Evolutionary conservation across 176 grass and related monocot species (phyloP).

Genomic region (Zoysia japonica): DNA sequence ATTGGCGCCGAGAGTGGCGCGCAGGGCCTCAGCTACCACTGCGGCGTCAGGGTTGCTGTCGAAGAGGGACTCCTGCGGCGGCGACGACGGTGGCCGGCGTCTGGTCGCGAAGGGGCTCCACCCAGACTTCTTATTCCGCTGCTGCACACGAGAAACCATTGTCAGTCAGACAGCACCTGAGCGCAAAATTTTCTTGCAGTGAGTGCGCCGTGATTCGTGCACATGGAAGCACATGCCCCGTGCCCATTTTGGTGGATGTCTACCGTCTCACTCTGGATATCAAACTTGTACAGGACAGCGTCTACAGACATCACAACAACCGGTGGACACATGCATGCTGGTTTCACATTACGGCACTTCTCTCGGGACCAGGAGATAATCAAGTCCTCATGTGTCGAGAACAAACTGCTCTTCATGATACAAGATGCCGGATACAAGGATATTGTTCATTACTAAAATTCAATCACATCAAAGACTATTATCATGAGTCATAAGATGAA

Average conservation of each 20-base stretch:
- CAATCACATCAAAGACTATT: neutral
- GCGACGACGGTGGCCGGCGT: constrained; percentile 44
- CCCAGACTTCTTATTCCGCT: constrained; percentile 48
- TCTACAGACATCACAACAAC: constrained; percentile 11
- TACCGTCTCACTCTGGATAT: neutral
- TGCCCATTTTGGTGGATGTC: constrained; percentile 14
- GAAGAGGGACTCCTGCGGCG: constrained; percentile 29
- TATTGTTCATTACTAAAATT: constrained; percentile 1
- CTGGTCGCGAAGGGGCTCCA: constrained; percentile 54
- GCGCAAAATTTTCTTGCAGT: constrained; percentile 15
- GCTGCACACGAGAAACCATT: constrained; percentile 29
- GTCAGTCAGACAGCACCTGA: constrained; percentile 3
- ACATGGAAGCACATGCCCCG: constrained; percentile 12
- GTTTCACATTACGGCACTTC: neutral
- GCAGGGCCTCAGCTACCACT: constrained; percentile 21
- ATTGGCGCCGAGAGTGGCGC: constrained; percentile 29
- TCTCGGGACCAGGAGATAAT: neutral
- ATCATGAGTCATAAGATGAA: neutral
- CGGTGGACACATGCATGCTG: neutral
- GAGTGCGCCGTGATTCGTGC: constrained; percentile 30
- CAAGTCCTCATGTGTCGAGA: neutral
- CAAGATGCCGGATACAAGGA: neutral
- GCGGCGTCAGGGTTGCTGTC: constrained; percentile 48
- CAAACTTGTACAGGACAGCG: neutral
- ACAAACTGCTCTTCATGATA: neutral